A percentile compares a stretch with the other conserved stretches of the same genome.
Evolutionary conservation across 2,329 filamentous ascomycete species (phyloP).

Genomic region (Macrophomina pseudophaseolina): DNA sequence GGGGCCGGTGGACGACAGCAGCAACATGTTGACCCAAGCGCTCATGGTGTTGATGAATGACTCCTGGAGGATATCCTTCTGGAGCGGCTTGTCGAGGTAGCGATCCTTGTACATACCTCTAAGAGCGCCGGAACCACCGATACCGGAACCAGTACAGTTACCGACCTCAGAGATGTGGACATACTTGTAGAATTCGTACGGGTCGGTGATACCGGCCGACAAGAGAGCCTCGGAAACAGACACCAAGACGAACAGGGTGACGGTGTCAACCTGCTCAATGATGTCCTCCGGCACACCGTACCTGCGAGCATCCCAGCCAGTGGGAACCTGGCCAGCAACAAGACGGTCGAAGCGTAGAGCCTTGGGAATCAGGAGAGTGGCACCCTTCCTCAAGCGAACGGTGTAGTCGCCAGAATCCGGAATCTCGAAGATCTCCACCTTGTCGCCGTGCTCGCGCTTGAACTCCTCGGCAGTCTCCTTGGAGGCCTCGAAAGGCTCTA

Average conservation of each 20-base stretch:
- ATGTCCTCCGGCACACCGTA: slow-evolving; percentile 98
- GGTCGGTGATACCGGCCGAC: slow-evolving; percentile 93
- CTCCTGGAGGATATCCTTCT: slow-evolving; percentile 98
- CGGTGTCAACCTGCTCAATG: slow-evolving; percentile 94
- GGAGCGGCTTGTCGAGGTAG: slow-evolving; percentile 93
- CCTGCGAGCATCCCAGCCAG: slow-evolving; percentile 94
- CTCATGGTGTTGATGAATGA: slow-evolving; percentile 99
- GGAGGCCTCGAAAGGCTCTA: slow-evolving; percentile 95
- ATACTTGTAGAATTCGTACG: slow-evolving; percentile 99
- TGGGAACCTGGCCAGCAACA: slow-evolving; percentile 95
- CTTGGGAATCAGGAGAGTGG: slow-evolving; percentile 94
- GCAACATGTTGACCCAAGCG: slow-evolving; percentile 99
- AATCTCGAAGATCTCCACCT: slow-evolving; percentile 97
- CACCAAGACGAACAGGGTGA: slow-evolving; percentile 93
- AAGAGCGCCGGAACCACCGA: slow-evolving; percentile 90
- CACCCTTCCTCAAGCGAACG: slow-evolving; percentile 93
- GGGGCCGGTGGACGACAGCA: slow-evolving; percentile 93
- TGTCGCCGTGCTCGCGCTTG: slow-evolving; percentile 94
- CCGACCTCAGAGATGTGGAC: slow-evolving; percentile 97
- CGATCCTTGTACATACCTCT: slow-evolving; percentile 98
- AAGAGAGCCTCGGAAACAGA: slow-evolving; percentile 91
- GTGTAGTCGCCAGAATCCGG: slow-evolving; percentile 92
- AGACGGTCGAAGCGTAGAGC: slow-evolving; percentile 96
- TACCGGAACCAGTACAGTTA: slow-evolving; percentile 98
- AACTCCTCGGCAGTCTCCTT: slow-evolving; percentile 98